Base-by-base conservation (phyloP, 106 monocot genomes). In the Ottelia alismoides region DNA sequence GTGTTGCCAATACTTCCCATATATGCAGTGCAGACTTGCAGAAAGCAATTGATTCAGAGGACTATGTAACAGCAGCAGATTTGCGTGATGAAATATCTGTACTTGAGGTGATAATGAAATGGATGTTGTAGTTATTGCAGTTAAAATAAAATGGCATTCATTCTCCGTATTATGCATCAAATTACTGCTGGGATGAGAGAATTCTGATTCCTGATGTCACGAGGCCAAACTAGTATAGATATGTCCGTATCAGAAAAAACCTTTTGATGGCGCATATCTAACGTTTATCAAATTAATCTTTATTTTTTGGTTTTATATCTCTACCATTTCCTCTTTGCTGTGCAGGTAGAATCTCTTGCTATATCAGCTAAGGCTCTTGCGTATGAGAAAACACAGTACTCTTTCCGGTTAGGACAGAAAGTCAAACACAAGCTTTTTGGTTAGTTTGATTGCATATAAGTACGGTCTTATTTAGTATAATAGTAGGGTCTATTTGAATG, bases 11-110 rank as follows among this genome's bases (percentile, higher is more conserved):
- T n/a, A n/a, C n/a, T n/a, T n/a, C n/a, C n/a, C n/a, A n/a, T n/a
- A n/a, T n/a, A n/a, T 80, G 25, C 88, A 94, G 94, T 56, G 80
- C 80, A 73, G 88, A 94, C 51, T 49, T 94, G 68, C 81, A 88
- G 50, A 94, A 88, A 52, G 84, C 83, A 31, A 74, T 94, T 48
- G 76, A 84, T 20, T 69, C 63, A 43, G 94, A 94, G 62, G 78
- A 84, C 5, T 94, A 94, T 70, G 30, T 20, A 52, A 9, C 61
- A 49, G 94, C 94, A 53, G 94, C 94, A 50, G 69, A 73, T n/a
- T 64, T 94, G 43, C 88, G 84, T 54, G 81, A 94, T 63, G 62
- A 94, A 69, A 81, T 94, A 23, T 74, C 88, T 12, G 75, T 72
- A 59, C 72, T 94, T 30, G 94, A 94, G 83, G 94, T 94, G 47